Percentiles rank a stretch among this genome's conserved stretches.
phyloP scores from a whole-genome alignment of 306 rosid species.

The Vigna radiata region DNA sequence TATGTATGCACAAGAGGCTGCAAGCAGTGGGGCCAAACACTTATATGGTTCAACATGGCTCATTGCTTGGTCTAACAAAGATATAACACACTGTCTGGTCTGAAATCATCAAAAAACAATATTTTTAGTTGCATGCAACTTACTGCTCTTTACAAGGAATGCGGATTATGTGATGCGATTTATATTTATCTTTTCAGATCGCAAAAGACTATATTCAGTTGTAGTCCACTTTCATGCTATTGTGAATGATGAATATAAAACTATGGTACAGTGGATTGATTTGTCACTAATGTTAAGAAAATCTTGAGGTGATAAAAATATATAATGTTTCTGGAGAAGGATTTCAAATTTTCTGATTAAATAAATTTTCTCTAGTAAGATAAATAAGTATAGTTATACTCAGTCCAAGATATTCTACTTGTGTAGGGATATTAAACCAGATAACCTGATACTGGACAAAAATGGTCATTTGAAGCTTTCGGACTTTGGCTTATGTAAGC shows the following conservation, averaged over 20 bases:
- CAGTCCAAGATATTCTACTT: constrained; percentile 47
- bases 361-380: constrained; percentile 24
- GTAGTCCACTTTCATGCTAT: constrained; percentile 18
- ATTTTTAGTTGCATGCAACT: constrained; percentile 26
- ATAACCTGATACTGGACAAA: constrained; percentile 93
- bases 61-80: constrained; percentile 33
- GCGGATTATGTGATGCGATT: not conserved
- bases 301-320: constrained; percentile 14
- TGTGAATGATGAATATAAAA: constrained; percentile 33
- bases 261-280: constrained; percentile 22
- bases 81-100: constrained; percentile 15
- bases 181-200: constrained; percentile 37
- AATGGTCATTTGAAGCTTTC: constrained; percentile 98
- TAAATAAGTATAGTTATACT: constrained; percentile 39
- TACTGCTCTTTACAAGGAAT: constrained; percentile 13
- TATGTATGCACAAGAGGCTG: constrained; percentile 28
- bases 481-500: constrained; percentile 99
- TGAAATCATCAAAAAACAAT: not conserved
- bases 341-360: constrained; percentile 31
- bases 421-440: constrained; percentile 98
- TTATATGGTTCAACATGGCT: constrained; percentile 31
- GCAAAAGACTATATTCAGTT: constrained; percentile 21
- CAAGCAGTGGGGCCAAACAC: constrained; percentile 35
- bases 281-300: constrained; percentile 1
- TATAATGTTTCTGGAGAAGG: constrained; percentile 30